Percentiles rank a stretch among this genome's conserved stretches.
Evolutionary conservation across 768 basidiomycete genomes (phyloP).

Genomic region (Naganishia friedmannii): DNA sequence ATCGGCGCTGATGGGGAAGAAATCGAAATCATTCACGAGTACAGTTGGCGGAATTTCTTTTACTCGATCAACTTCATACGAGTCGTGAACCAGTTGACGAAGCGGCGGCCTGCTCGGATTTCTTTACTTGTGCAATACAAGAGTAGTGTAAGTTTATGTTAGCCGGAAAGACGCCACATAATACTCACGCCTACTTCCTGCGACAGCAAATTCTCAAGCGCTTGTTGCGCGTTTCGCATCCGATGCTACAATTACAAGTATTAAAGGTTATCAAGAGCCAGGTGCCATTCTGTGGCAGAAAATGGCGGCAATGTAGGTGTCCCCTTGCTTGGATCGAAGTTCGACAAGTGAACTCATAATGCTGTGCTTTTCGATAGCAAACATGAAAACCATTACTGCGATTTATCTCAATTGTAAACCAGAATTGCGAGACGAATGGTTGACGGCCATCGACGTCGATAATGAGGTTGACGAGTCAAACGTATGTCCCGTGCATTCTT

Average conservation of each 20-base stretch:
- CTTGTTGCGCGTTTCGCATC: conserved; percentile 87
- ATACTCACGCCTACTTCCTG: neutral
- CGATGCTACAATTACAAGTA: conserved; percentile 87
- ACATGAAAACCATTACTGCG: conserved; percentile 99
- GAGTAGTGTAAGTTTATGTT: conserved; percentile 68
- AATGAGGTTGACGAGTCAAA: conserved; percentile 78
- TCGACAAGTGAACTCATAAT: conserved; percentile 1
- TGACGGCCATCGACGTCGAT: conserved; percentile 87
- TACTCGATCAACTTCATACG: conserved; percentile 94
- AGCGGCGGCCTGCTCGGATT: conserved; percentile 88
- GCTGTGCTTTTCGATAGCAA: conserved; percentile 60
- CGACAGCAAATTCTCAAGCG: conserved; percentile 87
- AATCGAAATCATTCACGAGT: conserved; percentile 85
- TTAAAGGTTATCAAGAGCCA: conserved; percentile 98
- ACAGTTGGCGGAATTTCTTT: conserved; percentile 97
- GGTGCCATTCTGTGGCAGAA: conserved; percentile 94
- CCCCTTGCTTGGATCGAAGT: conserved; percentile 7
- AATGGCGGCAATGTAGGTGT: conserved; percentile 88
- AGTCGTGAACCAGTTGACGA: conserved; percentile 95
- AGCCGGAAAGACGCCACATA: neutral
- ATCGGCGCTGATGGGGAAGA: conserved; percentile 75
- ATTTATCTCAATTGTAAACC: conserved; percentile 97
- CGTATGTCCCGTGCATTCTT: conserved; percentile 54
- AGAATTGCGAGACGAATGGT: conserved; percentile 95
- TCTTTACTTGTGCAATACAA: conserved; percentile 97